These are phyloP conservation scores for Myriosclerotinia scirpicola DNA, from an alignment of 2,329 filamentous ascomycete genomes.

Conservation along the genomic window DNA sequence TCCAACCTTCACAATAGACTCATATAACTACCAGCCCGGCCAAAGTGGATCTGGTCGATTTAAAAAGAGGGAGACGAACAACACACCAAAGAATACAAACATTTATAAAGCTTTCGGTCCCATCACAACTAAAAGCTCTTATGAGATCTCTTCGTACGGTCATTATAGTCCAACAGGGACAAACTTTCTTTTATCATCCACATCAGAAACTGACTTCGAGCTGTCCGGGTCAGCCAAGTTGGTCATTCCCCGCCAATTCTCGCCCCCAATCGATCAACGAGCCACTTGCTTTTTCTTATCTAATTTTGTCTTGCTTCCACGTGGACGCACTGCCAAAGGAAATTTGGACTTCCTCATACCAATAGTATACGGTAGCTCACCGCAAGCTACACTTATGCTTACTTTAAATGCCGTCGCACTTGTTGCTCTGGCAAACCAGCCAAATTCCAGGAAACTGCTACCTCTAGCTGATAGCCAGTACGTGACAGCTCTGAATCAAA, in stretches of 20 bases:
- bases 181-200: neutral
- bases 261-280: conserved; percentile 51
- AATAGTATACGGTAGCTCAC: conserved; percentile 47
- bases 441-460: conserved; percentile 41
- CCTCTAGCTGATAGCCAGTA: conserved; percentile 51
- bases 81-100: neutral
- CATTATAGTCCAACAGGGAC: neutral
- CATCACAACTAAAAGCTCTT: neutral
- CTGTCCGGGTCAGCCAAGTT: conserved; percentile 46
- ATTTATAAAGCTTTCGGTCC: neutral
- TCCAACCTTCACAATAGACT: conserved; percentile 8
- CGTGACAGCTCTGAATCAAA: conserved; percentile 52
- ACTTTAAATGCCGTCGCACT: conserved; percentile 57
- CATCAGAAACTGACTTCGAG: neutral
- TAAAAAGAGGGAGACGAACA: neutral
- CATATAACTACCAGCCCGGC: neutral
- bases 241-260: conserved; percentile 42
- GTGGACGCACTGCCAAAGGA: conserved; percentile 50
- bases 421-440: conserved; percentile 55
- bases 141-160: neutral
- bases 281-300: conserved; percentile 58
- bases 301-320: conserved; percentile 57
- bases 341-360: conserved; percentile 59
- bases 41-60: neutral
- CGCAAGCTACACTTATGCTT: conserved; percentile 48